A percentile compares a stretch with the other conserved stretches of the same genome.
Evolutionary conservation across 352 stramenopile genomes (phyloP).

Genomic region (Pythium vanterpoolii): DNA sequence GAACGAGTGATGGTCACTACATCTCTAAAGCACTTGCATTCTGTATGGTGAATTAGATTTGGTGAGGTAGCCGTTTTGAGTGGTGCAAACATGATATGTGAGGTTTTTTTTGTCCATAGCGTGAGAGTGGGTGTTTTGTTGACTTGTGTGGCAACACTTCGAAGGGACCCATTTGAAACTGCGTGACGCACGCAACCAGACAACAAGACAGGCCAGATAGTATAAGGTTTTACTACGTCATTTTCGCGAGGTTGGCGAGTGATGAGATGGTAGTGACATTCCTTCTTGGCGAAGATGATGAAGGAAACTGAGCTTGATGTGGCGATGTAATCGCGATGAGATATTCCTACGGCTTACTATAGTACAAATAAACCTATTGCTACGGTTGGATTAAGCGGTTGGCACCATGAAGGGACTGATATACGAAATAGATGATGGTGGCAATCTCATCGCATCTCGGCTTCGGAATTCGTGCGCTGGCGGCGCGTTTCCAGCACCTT

Average conservation of each 20-base stretch:
- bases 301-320: too few species aligned
- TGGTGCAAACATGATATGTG: not conserved
- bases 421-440: not conserved
- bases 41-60: not conserved
- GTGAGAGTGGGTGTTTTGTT: not conserved
- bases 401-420: too few species aligned
- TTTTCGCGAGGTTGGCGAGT: not conserved
- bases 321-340: too few species aligned
- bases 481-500: conserved; percentile 61
- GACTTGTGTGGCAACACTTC: too few species aligned
- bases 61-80: too few species aligned
- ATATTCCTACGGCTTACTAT: too few species aligned
- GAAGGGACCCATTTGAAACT: not conserved
- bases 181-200: not conserved
- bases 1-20: conserved; percentile 23
- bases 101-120: conserved; percentile 13
- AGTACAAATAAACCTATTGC: too few species aligned
- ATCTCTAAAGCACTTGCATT: conserved; percentile 1
- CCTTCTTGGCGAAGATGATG: too few species aligned
- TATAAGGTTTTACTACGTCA: too few species aligned
- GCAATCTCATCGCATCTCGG: conserved; percentile 11
- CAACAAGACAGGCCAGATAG: not conserved
- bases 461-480: conserved; percentile 34
- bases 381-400: too few species aligned
- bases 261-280: too few species aligned